Conservation (phyloP, 2,329 filamentous ascomycete genomes). For the Trichothecium sympodiale region DNA sequence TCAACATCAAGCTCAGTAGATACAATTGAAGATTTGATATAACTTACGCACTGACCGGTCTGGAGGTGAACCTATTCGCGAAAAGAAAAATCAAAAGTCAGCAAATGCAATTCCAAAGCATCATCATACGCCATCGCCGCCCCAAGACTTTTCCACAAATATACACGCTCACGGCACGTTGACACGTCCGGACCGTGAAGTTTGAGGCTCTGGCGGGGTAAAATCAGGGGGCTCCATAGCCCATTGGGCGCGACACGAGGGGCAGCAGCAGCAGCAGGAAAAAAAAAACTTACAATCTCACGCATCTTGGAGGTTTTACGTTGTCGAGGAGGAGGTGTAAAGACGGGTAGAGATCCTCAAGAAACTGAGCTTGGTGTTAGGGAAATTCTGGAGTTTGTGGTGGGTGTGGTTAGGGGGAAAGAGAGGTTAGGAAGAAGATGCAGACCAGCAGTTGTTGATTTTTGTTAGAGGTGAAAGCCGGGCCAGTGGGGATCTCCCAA, state of each 20-base stretch:
- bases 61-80: slow-evolving; percentile 96
- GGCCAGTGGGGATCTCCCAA: slow-evolving; percentile 8
- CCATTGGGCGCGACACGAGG: slow-evolving; percentile 26
- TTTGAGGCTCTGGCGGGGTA: slow-evolving; percentile 20
- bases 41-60: slow-evolving; percentile 94
- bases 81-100: slow-evolving; percentile 38
- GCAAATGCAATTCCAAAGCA: slow-evolving; percentile 19
- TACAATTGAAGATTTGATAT: slow-evolving; percentile 1
- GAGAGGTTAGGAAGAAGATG: slow-evolving; percentile 12
- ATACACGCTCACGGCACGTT: too few species aligned
- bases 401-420: slow-evolving; percentile 6
- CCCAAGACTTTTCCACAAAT: too few species aligned
- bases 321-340: slow-evolving; percentile 14
- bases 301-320: slow-evolving; percentile 39
- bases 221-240: slow-evolving; percentile 20
- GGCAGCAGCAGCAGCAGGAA: slow-evolving; percentile 5
- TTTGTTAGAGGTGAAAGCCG: slow-evolving; percentile 16
- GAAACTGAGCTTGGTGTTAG: too few species aligned
- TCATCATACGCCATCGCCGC: background rate
- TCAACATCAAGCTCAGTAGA: too few species aligned
- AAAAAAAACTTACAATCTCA: slow-evolving; percentile 54
- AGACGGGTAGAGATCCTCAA: slow-evolving; percentile 7
- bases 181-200: background rate
- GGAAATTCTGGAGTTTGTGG: background rate
- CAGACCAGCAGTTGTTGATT: slow-evolving; percentile 22